Percentiles rank a stretch among this genome's conserved stretches.
These are phyloP conservation scores for Pichia phayaonensis DNA, from an alignment of 805 yeast species.

Conservation along the genomic window DNA sequence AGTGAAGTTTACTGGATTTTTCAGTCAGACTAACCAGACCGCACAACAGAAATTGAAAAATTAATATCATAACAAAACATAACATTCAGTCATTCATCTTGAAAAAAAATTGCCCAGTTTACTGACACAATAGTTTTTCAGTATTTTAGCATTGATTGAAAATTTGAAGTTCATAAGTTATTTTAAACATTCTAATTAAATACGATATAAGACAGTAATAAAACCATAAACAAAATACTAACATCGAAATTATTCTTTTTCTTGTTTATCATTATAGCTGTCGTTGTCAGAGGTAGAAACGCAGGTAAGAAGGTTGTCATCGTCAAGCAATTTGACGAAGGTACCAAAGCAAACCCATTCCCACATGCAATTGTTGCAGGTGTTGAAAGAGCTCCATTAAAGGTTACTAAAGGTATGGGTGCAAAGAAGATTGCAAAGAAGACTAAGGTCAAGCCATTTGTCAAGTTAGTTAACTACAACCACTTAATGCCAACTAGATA, in stretches of 20 bases:
- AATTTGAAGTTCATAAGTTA: too few species aligned
- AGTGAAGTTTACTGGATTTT: too few species aligned
- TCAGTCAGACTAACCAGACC: too few species aligned
- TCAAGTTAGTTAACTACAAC: slow-evolving; percentile 99
- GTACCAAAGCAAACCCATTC: slow-evolving; percentile 97
- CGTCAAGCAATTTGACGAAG: slow-evolving; percentile 97
- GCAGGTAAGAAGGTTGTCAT: slow-evolving; percentile 99
- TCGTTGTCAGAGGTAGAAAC: slow-evolving; percentile 99
- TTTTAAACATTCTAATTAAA: too few species aligned
- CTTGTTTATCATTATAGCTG: slow-evolving; percentile 46
- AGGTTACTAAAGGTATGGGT: slow-evolving; percentile 91
- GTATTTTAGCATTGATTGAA: too few species aligned
- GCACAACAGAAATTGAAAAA: too few species aligned
- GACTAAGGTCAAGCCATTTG: slow-evolving; percentile 98
- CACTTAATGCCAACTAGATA: slow-evolving; percentile 99
- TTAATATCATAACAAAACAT: too few species aligned
- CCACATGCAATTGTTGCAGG: slow-evolving; percentile 99
- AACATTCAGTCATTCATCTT: too few species aligned
- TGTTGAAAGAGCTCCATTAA: slow-evolving; percentile 96
- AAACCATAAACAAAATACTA: neutral
- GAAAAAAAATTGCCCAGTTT: too few species aligned
- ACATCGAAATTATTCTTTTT: neutral
- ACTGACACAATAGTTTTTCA: too few species aligned
- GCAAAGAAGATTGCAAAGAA: slow-evolving; percentile 95
- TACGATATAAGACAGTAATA: too few species aligned